These are phyloP conservation scores for Solanum appendiculatum DNA, from an alignment of 257 asterid genomes.

Conservation along the genomic window DNA sequence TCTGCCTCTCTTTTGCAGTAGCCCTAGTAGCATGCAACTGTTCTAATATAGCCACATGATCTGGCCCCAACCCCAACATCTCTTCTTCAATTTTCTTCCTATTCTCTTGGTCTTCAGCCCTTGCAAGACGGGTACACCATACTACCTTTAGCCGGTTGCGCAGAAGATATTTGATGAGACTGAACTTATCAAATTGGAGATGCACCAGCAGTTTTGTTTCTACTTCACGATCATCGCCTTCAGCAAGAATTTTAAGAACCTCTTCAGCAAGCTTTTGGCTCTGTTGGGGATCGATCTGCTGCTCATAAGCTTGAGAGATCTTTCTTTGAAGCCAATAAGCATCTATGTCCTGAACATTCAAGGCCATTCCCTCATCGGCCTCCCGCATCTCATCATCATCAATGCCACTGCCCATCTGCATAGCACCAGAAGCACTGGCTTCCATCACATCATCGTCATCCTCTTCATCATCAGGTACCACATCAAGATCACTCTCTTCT, in stretches of 20 bases:
- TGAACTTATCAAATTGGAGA: conserved; percentile 28
- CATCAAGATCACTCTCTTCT: conserved; percentile 33
- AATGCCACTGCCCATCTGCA: conserved; percentile 36
- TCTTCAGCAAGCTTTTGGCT: conserved; percentile 39
- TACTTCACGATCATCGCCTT: conserved; percentile 34
- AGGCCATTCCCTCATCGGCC: conserved; percentile 24
- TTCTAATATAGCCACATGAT: conserved; percentile 25
- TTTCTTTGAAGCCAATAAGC: conserved; percentile 43
- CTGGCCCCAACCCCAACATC: conserved; percentile 26
- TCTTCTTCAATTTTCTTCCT: conserved; percentile 26
- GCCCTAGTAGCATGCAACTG: conserved; percentile 41
- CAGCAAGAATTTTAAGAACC: conserved; percentile 30
- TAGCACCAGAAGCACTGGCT: conserved; percentile 15
- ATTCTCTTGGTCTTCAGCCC: conserved; percentile 34
- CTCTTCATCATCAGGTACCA: conserved; percentile 27
- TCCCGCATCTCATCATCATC: conserved; percentile 31
- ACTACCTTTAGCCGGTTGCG: conserved; percentile 37
- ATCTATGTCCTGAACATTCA: conserved; percentile 42
- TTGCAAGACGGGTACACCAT: conserved; percentile 38
- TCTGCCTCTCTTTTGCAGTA: conserved; percentile 28
- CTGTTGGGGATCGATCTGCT: conserved; percentile 33
- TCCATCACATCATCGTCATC: conserved; percentile 26
- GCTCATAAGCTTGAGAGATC: conserved; percentile 36
- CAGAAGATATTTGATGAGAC: conserved; percentile 25
- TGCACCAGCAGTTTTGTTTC: conserved; percentile 29